Base-by-base conservation (phyloP, 2,329 filamentous ascomycete species). In the Aureobasidium vineae region DNA sequence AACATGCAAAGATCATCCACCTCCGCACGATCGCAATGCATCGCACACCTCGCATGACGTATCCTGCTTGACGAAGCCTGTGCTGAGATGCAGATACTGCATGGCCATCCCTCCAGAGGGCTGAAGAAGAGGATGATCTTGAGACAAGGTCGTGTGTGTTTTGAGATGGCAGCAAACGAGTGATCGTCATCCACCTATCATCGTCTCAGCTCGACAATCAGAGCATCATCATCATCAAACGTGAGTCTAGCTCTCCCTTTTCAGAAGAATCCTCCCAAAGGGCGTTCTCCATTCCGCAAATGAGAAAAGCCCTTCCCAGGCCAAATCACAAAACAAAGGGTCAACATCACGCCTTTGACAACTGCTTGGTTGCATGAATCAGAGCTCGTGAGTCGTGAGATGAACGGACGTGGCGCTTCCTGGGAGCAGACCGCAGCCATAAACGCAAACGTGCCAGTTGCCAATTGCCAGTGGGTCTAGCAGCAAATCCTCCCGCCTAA, bases 401-500 rank as follows among this genome's bases (percentile, higher is more conserved):
- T n/a, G 53, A 19, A 26, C 21, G 33, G 28, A 61, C 41, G 57
- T 61, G 57, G 57, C 57, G 57, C 57, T 61, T 33, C 7, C 36
- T n/a, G 19, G 6, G 31, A 19, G 43, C 57, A 13, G 33, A 36
- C 33, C 33, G 33, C 8, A 49, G 57, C 57, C 41, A 21, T 19
- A 26, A 61, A 47, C 47, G 41, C 57, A 61, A 61, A 61, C 41
- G 57, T 61, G 41, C 57, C 28, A 59, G 19, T 8, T 59, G 54
- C 38, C 28, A 59, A 16, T 8, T 59, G 54, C 38, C 26, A 49
- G 33, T 61, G 43, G 43, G 41, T 49, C 57, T 49, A 61, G 57
- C n/a, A 61, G 50, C 21, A 40, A 61, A 61, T 61, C 57, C 57
- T 61, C 38, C 57, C 54, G 57, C 57, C 43, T 61, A 61, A 61